phyloP scores from a whole-genome alignment of 1,284 basidiomycete genomes.

The Cryptococcus floricola region DNA sequence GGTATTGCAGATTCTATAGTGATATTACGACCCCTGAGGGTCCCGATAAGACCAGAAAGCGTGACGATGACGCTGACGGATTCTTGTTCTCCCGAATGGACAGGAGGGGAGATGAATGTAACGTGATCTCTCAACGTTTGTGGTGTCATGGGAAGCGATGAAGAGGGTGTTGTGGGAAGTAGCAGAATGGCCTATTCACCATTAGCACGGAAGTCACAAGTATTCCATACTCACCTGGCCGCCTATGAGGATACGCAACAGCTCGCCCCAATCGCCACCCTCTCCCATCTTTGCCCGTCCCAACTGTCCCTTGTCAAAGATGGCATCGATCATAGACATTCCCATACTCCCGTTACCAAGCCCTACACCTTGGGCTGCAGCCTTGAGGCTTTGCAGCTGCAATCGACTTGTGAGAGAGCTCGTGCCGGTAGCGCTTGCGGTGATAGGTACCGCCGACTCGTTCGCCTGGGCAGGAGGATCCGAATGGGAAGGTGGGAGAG shows the following conservation, averaged over 20 bases:
- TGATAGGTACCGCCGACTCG: slow-evolving; percentile 1
- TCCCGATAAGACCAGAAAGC: slow-evolving; percentile 73
- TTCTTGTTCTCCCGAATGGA: slow-evolving; percentile 8
- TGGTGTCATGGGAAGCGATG: slow-evolving; percentile 57
- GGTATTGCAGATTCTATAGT: slow-evolving; percentile 51
- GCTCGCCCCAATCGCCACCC: slow-evolving; percentile 66
- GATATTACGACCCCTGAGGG: slow-evolving; percentile 48
- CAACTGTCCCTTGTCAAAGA: slow-evolving; percentile 63
- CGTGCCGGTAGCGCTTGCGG: neutral
- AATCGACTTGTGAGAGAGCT: slow-evolving; percentile 47
- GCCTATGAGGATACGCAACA: slow-evolving; percentile 63
- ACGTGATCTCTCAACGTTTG: slow-evolving; percentile 77
- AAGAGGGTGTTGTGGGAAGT: slow-evolving; percentile 61
- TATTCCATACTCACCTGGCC: slow-evolving; percentile 59
- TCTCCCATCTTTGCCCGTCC: slow-evolving; percentile 59
- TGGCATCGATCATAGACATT: slow-evolving; percentile 76
- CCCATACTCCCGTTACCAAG: slow-evolving; percentile 67
- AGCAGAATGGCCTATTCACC: slow-evolving; percentile 65
- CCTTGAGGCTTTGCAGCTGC: slow-evolving; percentile 74
- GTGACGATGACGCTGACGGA: slow-evolving; percentile 59
- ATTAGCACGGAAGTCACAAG: neutral
- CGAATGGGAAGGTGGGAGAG: slow-evolving; percentile 26
- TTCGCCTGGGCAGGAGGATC: slow-evolving; percentile 10
- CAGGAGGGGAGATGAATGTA: slow-evolving; percentile 50
- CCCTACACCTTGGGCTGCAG: slow-evolving; percentile 69